Base-by-base conservation (phyloP, 495 filamentous ascomycete species). In the Podospora sp. region DNA sequence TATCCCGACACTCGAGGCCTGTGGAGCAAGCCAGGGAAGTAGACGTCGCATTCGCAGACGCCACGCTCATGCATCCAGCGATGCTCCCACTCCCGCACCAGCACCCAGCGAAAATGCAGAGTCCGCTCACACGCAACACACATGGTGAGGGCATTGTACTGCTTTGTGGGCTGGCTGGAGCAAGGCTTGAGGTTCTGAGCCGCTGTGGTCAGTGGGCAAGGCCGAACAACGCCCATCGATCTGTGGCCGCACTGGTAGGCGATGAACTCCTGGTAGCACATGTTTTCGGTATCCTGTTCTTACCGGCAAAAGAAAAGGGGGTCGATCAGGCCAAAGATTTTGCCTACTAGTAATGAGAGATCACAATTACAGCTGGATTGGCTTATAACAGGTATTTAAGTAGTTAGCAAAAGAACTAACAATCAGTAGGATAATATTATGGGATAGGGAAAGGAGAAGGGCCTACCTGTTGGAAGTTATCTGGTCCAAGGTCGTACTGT, bases 21-120 rank as follows among this genome's bases (percentile, higher is more conserved):
- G 60, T 68, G 57, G 11, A 78, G 63, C 3, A 73, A 67, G 29
- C 72, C 67, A 0, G 79, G 81, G 58, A 82, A 83, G 0, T 60
- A 14, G 11, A 81, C 76, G 0, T 72, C 65, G 33, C 81, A 83
- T 21, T 60, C 62, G 65, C 81, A 83, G 7, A 67, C 81, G 0
- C 79, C 81, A 14, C 80, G 80, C 65, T 78, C 79, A 62, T 83
- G 81, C 40, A 82, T 76, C 75, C 79, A 83, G 20, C 76, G 79
- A 65, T 83, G 81, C 75, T 83, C 80, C 60, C 70, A 72, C 67
- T 82, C 78, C 0, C 73, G 65, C 24, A 82, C 78, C 53, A 81
- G 67, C 0, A 81, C 74, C 62, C 67, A 77, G 18, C 81, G 76
- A 11, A 68, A 72, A 67, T 83, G 80, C 0, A 82, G 26, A 56